These are phyloP conservation scores for Tothia fuscella DNA, from an alignment of 2,329 filamentous ascomycete genomes.

Conservation along the genomic window DNA sequence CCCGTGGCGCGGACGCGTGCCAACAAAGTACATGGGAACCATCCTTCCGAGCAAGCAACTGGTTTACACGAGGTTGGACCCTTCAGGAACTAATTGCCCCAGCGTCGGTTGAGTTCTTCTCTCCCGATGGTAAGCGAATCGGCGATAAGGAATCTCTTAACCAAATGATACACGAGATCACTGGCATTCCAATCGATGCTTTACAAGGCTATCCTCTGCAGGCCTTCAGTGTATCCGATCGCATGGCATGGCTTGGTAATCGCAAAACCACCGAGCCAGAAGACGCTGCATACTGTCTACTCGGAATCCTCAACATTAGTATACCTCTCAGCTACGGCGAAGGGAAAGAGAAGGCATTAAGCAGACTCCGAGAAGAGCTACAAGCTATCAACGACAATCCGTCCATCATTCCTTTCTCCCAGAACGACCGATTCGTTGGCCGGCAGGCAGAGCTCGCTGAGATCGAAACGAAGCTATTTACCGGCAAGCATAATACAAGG, in stretches of 20 bases:
- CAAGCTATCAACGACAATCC: slow-evolving; percentile 2
- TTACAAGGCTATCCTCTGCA: slow-evolving; percentile 10
- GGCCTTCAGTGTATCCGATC: slow-evolving; percentile 15
- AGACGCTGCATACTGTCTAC: slow-evolving; percentile 9
- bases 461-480: not conserved
- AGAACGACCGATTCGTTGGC: slow-evolving; percentile 4
- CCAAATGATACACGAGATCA: slow-evolving; percentile 10
- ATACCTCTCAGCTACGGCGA: slow-evolving; percentile 14
- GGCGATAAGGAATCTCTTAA: slow-evolving; percentile 6
- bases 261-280: not conserved
- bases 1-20: too few species aligned
- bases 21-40: too few species aligned
- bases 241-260: slow-evolving; percentile 18
- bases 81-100: too few species aligned
- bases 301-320: slow-evolving; percentile 1
- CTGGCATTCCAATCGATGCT: slow-evolving; percentile 8
- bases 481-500: not conserved
- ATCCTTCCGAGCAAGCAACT: slow-evolving; percentile 11
- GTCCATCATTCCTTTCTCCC: not conserved
- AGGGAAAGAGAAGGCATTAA: slow-evolving; percentile 10
- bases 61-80: too few species aligned
- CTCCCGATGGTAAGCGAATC: slow-evolving; percentile 6
- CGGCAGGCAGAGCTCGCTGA: slow-evolving; percentile 3
- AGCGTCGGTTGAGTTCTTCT: slow-evolving; percentile 12
- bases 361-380: slow-evolving; percentile 11